Conservation (phyloP, 2,329 filamentous ascomycete genomes). For the Ustulina deusta region DNA sequence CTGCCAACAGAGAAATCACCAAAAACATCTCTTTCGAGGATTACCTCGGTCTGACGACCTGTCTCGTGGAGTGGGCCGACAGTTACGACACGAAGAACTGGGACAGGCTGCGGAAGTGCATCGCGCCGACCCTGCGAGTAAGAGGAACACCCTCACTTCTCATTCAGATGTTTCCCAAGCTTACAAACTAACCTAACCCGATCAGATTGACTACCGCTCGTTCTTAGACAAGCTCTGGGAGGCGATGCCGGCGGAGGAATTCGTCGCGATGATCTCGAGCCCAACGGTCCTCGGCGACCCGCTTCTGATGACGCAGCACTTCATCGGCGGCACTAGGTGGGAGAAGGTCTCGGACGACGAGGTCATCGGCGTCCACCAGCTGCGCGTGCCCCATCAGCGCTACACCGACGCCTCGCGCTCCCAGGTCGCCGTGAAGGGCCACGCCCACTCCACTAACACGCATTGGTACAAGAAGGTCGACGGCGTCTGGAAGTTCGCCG, state of each 20-base stretch:
- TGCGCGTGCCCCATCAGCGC: constrained; percentile 71
- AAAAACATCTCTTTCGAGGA: constrained; percentile 48
- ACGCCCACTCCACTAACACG: constrained; percentile 68
- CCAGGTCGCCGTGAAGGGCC: constrained; percentile 68
- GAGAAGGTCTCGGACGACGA: constrained; percentile 68
- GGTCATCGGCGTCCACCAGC: constrained; percentile 70
- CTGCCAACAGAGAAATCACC: not conserved
- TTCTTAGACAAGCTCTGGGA: constrained; percentile 72
- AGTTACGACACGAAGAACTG: constrained; percentile 75
- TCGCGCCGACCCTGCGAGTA: constrained; percentile 69
- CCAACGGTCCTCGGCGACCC: constrained; percentile 70
- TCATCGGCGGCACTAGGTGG: constrained; percentile 70
- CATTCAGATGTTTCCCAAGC: not conserved
- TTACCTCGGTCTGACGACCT: constrained; percentile 50
- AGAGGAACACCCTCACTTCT: constrained; percentile 34
- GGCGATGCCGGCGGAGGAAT: constrained; percentile 71
- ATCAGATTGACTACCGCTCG: constrained; percentile 76
- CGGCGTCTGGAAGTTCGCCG: constrained; percentile 72
- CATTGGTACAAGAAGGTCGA: constrained; percentile 69
- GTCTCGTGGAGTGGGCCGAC: constrained; percentile 69
- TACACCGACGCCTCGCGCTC: constrained; percentile 64
- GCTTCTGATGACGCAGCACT: constrained; percentile 73
- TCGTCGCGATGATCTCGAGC: constrained; percentile 69
- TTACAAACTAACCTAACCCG: constrained; percentile 5
- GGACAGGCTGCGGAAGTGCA: constrained; percentile 68